Percentiles rank a stretch among this genome's conserved stretches.
These are phyloP conservation scores for Gossypium trilobum DNA, from an alignment of 441 rosid genomes.

Conservation along the genomic window DNA sequence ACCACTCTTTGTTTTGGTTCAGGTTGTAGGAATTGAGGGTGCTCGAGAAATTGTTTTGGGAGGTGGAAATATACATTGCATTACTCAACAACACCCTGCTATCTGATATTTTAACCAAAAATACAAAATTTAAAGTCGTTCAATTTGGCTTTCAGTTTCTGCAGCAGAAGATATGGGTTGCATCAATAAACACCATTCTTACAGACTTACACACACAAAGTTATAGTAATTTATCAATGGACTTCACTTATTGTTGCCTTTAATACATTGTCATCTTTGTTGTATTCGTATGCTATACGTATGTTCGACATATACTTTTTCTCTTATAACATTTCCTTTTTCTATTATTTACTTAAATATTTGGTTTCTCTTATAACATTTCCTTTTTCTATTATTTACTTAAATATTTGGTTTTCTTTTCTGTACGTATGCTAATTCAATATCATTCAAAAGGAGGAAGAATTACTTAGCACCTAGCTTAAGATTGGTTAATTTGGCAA, in stretches of 20 bases:
- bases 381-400: too few species aligned
- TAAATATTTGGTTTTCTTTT: too few species aligned
- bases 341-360: too few species aligned
- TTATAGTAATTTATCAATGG: not conserved
- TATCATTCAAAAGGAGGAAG: too few species aligned
- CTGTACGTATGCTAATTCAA: too few species aligned
- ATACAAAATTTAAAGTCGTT: not conserved
- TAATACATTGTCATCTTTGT: too few species aligned
- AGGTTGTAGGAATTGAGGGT: constrained; percentile 69
- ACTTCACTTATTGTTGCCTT: not conserved
- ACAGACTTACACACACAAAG: not conserved
- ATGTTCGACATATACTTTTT: too few species aligned
- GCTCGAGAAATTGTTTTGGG: constrained; percentile 83
- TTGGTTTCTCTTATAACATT: too few species aligned
- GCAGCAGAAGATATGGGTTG: not conserved
- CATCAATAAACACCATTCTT: not conserved
- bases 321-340: too few species aligned
- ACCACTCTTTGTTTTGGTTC: not conserved
- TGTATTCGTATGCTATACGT: too few species aligned
- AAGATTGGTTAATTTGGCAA: too few species aligned
- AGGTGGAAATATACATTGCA: constrained; percentile 93
- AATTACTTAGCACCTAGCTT: too few species aligned
- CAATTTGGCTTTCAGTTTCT: not conserved
- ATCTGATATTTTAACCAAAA: not conserved
- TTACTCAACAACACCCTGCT: constrained; percentile 81